Percentiles rank a stretch among this genome's conserved stretches.
These are phyloP conservation scores for Boletus pseudopeckii DNA, from an alignment of 768 basidiomycete species.

Conservation along the genomic window DNA sequence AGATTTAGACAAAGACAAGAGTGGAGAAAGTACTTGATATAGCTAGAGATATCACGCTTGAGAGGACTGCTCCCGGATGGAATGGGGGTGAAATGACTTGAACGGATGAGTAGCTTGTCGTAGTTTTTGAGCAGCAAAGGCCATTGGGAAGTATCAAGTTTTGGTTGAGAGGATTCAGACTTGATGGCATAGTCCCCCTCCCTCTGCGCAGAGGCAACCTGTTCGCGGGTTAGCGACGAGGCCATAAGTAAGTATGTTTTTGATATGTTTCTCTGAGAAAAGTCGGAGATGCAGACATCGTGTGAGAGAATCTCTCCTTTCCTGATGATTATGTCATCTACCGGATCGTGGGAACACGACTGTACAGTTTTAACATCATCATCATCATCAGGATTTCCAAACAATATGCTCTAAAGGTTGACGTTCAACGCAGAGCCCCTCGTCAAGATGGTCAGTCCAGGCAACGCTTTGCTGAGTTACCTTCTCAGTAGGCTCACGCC, in stretches of 20 bases:
- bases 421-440: not conserved
- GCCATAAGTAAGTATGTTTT: conserved; percentile 17
- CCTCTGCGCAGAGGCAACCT: conserved; percentile 72
- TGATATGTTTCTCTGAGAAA: not conserved
- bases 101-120: conserved; percentile 92
- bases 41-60: conserved; percentile 87
- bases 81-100: conserved; percentile 97
- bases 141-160: conserved; percentile 95
- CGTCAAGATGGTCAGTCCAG: conserved; percentile 70
- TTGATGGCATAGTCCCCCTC: conserved; percentile 79
- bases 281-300: conserved; percentile 14
- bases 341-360: conserved; percentile 30
- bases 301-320: conserved; percentile 12
- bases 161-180: conserved; percentile 67
- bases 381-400: not conserved
- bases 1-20: not conserved
- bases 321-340: conserved; percentile 10
- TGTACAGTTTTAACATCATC: conserved; percentile 49
- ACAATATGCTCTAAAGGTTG: not conserved
- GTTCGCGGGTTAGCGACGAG: conserved; percentile 50
- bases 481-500: conserved; percentile 89
- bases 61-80: conserved; percentile 90
- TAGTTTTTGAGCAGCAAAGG: conserved; percentile 98
- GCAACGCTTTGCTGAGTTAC: conserved; percentile 83
- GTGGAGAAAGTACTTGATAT: conserved; percentile 70